phyloP scores from a whole-genome alignment of 2,329 filamentous ascomycete genomes.

The Alternaria arborescens region DNA sequence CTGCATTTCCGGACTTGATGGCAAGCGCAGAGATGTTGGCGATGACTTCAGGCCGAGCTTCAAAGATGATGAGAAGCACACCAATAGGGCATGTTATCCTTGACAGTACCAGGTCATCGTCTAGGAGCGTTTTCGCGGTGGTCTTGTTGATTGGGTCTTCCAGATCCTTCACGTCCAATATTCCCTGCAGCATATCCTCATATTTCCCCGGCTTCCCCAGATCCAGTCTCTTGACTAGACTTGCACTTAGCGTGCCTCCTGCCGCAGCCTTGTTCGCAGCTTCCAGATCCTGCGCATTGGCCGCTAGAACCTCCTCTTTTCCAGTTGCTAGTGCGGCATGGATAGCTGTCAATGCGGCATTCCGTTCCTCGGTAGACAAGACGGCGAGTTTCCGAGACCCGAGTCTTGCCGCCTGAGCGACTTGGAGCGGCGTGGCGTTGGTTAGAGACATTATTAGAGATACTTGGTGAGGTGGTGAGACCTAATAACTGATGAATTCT shows the following conservation, averaged over 20 bases:
- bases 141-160: conserved; percentile 89
- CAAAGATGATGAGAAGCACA: conserved; percentile 97
- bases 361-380: conserved; percentile 77
- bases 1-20: conserved; percentile 96
- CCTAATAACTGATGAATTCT: conserved; percentile 5
- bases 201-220: conserved; percentile 88
- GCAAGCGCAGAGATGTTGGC: conserved; percentile 96
- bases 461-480: conserved; percentile 24
- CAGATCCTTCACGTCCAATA: conserved; percentile 84
- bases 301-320: conserved; percentile 79
- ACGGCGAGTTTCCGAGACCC: conserved; percentile 86
- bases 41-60: conserved; percentile 96
- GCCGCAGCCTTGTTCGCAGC: conserved; percentile 76
- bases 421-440: conserved; percentile 79
- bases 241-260: conserved; percentile 78
- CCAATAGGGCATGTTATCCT: conserved; percentile 94
- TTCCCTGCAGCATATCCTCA: conserved; percentile 97
- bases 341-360: conserved; percentile 84
- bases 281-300: conserved; percentile 84
- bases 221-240: conserved; percentile 87
- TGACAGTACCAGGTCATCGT: conserved; percentile 85
- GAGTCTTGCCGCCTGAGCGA: conserved; percentile 78
- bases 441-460: conserved; percentile 76
- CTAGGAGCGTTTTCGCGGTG: conserved; percentile 82
- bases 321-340: conserved; percentile 76